Evolutionary conservation across 352 stramenopile genomes (phyloP).

Genomic region (Globisporangium nagaii): DNA sequence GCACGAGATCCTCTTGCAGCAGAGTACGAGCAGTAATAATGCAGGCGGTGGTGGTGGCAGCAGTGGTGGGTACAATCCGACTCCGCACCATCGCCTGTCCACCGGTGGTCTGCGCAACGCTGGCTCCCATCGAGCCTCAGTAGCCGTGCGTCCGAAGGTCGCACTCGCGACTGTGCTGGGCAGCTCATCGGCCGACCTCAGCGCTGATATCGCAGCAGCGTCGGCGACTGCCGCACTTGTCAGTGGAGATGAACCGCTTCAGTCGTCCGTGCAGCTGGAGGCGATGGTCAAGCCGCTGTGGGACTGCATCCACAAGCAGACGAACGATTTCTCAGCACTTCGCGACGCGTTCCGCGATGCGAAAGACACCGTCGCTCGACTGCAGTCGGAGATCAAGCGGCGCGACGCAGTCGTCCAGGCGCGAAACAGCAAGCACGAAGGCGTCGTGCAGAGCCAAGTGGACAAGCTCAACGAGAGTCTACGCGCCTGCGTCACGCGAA

Average conservation of each 20-base stretch:
- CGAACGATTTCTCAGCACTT: slow-evolving; percentile 59
- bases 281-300: slow-evolving; percentile 57
- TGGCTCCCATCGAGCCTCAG: slow-evolving; percentile 2
- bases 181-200: slow-evolving; percentile 14
- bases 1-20: slow-evolving; percentile 68
- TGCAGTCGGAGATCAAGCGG: slow-evolving; percentile 81
- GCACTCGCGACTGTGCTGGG: slow-evolving; percentile 14
- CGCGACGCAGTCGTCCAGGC: slow-evolving; percentile 73
- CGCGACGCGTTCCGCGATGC: slow-evolving; percentile 63
- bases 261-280: neutral
- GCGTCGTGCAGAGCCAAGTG: slow-evolving; percentile 59
- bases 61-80: slow-evolving; percentile 29
- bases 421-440: slow-evolving; percentile 73
- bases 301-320: slow-evolving; percentile 76
- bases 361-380: slow-evolving; percentile 59
- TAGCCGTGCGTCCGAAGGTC: slow-evolving; percentile 3
- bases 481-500: slow-evolving; percentile 64
- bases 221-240: slow-evolving; percentile 12
- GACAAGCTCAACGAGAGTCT: slow-evolving; percentile 78
- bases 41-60: neutral
- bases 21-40: slow-evolving; percentile 24
- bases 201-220: slow-evolving; percentile 14
- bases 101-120: slow-evolving; percentile 21
- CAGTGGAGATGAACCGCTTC: neutral
- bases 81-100: slow-evolving; percentile 53